phyloP scores from a whole-genome alignment of 352 stramenopile genomes.

The Phytophthora ramorum region DNA sequence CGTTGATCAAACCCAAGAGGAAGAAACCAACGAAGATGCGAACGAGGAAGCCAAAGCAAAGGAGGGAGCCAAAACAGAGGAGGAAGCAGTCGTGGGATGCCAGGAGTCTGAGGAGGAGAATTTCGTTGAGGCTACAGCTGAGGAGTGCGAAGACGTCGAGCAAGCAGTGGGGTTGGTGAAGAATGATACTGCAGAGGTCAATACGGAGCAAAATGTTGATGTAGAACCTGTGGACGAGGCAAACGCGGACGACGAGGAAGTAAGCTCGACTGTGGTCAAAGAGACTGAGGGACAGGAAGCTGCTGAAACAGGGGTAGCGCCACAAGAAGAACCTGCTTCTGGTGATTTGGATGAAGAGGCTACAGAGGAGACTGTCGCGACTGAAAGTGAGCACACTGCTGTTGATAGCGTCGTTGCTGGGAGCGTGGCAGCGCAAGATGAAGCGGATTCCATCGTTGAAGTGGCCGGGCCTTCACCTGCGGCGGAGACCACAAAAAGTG shows the following conservation, averaged over 20 bases:
- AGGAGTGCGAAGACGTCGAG: neutral
- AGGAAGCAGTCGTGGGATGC: neutral
- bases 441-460: neutral
- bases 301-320: neutral
- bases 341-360: neutral
- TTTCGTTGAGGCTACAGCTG: neutral
- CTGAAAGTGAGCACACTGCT: neutral
- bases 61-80: neutral
- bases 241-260: neutral
- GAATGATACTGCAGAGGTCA: neutral
- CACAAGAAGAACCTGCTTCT: neutral
- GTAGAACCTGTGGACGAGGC: neutral
- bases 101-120: neutral
- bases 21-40: neutral
- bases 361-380: neutral
- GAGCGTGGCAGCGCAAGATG: neutral
- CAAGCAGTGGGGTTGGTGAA: neutral
- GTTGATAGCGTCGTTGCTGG: neutral
- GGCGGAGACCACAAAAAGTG: neutral
- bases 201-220: neutral
- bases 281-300: neutral
- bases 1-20: neutral
- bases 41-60: neutral
- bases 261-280: neutral
- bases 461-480: neutral